These are phyloP conservation scores for Mortierella sp. DNA, from an alignment of 371 early-diverging fungal species.

Conservation along the genomic window DNA sequence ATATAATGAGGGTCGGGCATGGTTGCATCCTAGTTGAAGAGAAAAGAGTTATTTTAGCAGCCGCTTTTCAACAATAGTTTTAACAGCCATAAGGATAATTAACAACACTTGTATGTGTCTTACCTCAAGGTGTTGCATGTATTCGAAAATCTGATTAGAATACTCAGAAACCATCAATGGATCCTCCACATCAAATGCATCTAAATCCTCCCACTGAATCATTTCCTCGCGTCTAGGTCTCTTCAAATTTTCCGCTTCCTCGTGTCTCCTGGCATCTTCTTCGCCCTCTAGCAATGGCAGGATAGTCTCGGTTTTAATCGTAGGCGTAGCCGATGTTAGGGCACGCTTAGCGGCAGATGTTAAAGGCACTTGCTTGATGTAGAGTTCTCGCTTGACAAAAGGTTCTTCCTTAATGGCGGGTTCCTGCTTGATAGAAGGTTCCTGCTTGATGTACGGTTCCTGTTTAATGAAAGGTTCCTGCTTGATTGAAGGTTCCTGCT, in stretches of 20 bases:
- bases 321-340: background rate
- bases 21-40: slow-evolving; percentile 59
- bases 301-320: background rate
- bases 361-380: background rate
- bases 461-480: slow-evolving; percentile 3
- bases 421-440: background rate
- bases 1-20: slow-evolving; percentile 90
- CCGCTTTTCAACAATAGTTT: no score
- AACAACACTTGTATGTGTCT: background rate
- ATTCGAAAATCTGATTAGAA: slow-evolving; percentile 88
- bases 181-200: slow-evolving; percentile 76
- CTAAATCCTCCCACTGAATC: slow-evolving; percentile 68
- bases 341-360: background rate
- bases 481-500: slow-evolving; percentile 1
- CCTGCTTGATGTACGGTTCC: background rate
- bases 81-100: no score
- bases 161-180: slow-evolving; percentile 95
- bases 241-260: slow-evolving; percentile 44
- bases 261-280: slow-evolving; percentile 1
- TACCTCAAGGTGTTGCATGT: slow-evolving; percentile 85
- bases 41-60: background rate
- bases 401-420: background rate
- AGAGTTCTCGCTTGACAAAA: background rate
- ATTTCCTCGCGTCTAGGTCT: slow-evolving; percentile 26
- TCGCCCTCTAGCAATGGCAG: background rate